A percentile compares a stretch with the other conserved stretches of the same genome.
These are phyloP conservation scores for Karstenula rhodostoma DNA, from an alignment of 2,329 filamentous ascomycete genomes.

Conservation along the genomic window DNA sequence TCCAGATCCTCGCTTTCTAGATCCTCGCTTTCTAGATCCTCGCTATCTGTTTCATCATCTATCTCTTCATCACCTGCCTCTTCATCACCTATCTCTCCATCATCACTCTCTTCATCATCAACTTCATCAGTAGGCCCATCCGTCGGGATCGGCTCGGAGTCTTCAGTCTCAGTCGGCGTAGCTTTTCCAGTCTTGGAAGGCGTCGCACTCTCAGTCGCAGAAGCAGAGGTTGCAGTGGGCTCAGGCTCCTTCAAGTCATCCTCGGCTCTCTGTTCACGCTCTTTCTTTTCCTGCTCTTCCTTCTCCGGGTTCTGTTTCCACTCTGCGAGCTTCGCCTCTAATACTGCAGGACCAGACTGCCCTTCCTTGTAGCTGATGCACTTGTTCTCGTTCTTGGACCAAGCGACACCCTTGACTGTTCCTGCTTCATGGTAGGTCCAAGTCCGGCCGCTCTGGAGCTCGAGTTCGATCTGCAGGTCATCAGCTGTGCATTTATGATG, in stretches of 20 bases:
- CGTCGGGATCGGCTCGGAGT: background rate
- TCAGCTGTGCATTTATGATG: background rate
- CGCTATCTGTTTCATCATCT: background rate
- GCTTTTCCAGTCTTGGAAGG: background rate
- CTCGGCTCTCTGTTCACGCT: constrained; percentile 11
- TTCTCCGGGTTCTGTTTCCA: constrained; percentile 13
- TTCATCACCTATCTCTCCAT: background rate
- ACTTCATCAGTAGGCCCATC: background rate
- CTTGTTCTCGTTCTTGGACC: constrained; percentile 16
- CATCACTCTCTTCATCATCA: background rate
- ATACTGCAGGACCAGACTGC: background rate
- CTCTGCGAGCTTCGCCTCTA: constrained; percentile 9
- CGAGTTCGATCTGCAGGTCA: constrained; percentile 7
- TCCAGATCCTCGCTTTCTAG: background rate
- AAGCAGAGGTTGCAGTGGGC: background rate
- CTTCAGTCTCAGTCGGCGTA: constrained; percentile 1
- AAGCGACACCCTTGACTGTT: constrained; percentile 13
- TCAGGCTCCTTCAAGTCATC: constrained; percentile 3
- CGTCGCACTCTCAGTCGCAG: constrained; percentile 6
- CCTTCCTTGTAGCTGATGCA: constrained; percentile 13
- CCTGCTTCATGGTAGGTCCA: constrained; percentile 14
- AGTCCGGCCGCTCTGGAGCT: constrained; percentile 9
- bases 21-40: background rate
- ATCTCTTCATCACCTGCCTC: background rate
- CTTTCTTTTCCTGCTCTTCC: constrained; percentile 7